These are phyloP conservation scores for Ustilago nuda DNA, from an alignment of 1,284 basidiomycete species.

Conservation along the genomic window DNA sequence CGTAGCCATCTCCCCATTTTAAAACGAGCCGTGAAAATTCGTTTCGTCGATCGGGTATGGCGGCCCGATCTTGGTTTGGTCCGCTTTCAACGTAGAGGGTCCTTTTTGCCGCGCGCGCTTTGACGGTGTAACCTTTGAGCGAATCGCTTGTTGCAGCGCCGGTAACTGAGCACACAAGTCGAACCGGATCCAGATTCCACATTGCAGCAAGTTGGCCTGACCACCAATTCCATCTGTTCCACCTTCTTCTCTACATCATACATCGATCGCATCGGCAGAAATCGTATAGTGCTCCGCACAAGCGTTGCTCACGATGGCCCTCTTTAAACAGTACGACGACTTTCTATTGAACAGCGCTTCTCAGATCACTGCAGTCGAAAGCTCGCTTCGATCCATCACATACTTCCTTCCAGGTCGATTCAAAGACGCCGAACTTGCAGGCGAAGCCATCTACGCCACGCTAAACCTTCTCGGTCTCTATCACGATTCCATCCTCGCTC, in stretches of 20 bases:
- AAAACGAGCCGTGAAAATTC: not conserved
- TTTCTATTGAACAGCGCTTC: conserved; percentile 66
- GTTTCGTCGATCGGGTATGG: not conserved
- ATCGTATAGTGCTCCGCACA: not conserved
- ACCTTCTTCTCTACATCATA: not conserved
- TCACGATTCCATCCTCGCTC: conserved; percentile 70
- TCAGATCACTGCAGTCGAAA: conserved; percentile 82
- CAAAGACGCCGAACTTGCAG: conserved; percentile 87
- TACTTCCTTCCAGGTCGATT: conserved; percentile 96
- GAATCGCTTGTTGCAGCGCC: not conserved
- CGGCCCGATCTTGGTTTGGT: not conserved
- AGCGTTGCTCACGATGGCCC: conserved; percentile 39
- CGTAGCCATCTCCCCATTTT: not conserved
- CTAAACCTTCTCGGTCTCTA: conserved; percentile 71
- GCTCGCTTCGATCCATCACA: conserved; percentile 85
- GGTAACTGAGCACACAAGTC: conserved; percentile 19
- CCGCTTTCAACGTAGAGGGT: not conserved
- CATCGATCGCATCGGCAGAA: not conserved
- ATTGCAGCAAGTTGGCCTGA: not conserved
- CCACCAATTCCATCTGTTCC: not conserved
- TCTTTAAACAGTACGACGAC: conserved; percentile 62
- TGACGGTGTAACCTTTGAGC: not conserved
- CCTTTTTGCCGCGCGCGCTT: conserved; percentile 6
- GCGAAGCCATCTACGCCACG: conserved; percentile 68
- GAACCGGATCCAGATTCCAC: conserved; percentile 4